A percentile compares a stretch with the other conserved stretches of the same genome.
These are phyloP conservation scores for Beauveria medogensis DNA, from an alignment of 2,329 filamentous ascomycete species.

Conservation along the genomic window DNA sequence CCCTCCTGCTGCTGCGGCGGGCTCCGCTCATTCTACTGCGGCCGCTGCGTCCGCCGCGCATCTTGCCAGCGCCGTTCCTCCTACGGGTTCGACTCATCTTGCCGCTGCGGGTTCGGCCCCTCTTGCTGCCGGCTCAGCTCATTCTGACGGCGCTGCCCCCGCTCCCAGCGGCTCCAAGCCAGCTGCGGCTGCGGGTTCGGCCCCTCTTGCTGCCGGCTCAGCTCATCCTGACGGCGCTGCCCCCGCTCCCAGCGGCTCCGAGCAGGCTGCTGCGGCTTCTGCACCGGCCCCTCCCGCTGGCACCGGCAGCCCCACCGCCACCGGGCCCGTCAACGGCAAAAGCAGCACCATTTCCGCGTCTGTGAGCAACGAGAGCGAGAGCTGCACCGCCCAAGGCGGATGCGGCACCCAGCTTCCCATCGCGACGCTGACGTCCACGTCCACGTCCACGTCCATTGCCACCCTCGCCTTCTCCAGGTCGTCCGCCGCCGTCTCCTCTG, in stretches of 20 bases:
- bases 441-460: neutral
- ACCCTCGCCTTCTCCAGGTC: neutral
- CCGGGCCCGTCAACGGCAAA: neutral
- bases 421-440: neutral
- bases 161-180: neutral
- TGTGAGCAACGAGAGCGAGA: neutral
- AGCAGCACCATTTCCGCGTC: neutral
- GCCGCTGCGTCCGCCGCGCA: neutral
- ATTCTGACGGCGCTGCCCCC: no score
- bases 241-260: neutral
- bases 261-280: neutral
- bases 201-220: no score
- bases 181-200: neutral
- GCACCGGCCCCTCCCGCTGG: neutral
- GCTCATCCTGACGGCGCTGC: neutral
- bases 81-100: no score
- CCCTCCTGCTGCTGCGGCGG: neutral
- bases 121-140: no score
- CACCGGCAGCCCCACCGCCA: neutral
- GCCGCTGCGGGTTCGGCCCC: no score
- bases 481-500: neutral
- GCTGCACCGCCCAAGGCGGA: slow-evolving; percentile 1
- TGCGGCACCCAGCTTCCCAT: neutral
- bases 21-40: neutral
- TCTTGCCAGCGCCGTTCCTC: no score